phyloP scores from a whole-genome alignment of 768 basidiomycete species.

The Imleria badia region DNA sequence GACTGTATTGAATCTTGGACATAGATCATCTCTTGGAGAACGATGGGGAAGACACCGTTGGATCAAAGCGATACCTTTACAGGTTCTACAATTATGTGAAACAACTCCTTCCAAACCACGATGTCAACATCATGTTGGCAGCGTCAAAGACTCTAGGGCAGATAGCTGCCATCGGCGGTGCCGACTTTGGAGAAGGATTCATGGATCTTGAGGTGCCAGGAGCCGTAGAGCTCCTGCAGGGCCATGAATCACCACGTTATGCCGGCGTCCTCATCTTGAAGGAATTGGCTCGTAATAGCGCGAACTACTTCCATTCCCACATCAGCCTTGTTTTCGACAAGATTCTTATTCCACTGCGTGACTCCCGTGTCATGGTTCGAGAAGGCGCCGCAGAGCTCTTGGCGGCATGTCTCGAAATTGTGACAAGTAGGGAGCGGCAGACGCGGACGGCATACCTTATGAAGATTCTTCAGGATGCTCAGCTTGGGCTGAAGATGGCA shows the following conservation, averaged over 20 bases:
- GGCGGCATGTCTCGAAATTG: slow-evolving; percentile 90
- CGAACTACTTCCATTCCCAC: slow-evolving; percentile 83
- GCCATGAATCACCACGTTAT: slow-evolving; percentile 80
- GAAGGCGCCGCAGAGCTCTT: slow-evolving; percentile 93
- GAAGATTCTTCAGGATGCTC: slow-evolving; percentile 88
- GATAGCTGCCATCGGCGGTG: slow-evolving; percentile 81
- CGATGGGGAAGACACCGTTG: slow-evolving; percentile 77
- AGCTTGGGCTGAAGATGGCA: slow-evolving; percentile 72
- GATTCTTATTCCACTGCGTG: slow-evolving; percentile 86
- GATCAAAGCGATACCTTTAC: slow-evolving; percentile 78
- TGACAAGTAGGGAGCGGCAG: slow-evolving; percentile 70
- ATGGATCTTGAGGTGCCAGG: slow-evolving; percentile 88
- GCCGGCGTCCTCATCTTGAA: slow-evolving; percentile 93
- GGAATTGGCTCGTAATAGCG: slow-evolving; percentile 88
- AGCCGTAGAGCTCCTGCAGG: slow-evolving; percentile 77
- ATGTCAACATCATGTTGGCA: slow-evolving; percentile 91
- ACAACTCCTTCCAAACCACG: slow-evolving; percentile 84
- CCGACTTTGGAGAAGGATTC: slow-evolving; percentile 82
- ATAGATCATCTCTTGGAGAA: slow-evolving; percentile 73
- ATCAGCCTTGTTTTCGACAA: slow-evolving; percentile 89
- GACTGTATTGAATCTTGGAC: slow-evolving; percentile 6
- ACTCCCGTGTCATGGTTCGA: slow-evolving; percentile 84
- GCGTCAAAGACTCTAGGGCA: slow-evolving; percentile 91
- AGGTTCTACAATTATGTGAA: slow-evolving; percentile 93
- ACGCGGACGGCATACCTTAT: slow-evolving; percentile 62